phyloP scores from a whole-genome alignment of 257 asterid species.

The Apocynum venetum region DNA sequence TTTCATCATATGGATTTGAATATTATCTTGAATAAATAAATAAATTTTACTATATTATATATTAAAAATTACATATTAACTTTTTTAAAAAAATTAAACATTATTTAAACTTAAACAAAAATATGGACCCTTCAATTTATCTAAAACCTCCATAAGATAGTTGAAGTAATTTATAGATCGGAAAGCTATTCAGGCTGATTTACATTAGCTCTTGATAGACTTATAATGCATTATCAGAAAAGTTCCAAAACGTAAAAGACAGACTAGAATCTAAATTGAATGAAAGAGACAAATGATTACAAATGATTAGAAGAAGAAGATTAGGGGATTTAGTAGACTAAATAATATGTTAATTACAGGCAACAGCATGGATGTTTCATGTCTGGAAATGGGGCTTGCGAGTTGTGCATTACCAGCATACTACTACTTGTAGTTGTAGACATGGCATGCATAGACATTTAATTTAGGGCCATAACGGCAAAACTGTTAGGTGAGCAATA shows the following conservation, averaged over 20 bases:
- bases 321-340: background rate
- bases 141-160: too few species aligned
- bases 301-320: background rate
- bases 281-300: background rate
- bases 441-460: constrained; percentile 28
- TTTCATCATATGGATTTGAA: too few species aligned
- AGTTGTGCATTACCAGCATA: too few species aligned
- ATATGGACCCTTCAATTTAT: too few species aligned
- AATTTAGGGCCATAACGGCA: constrained; percentile 38
- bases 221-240: background rate
- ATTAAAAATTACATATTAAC: too few species aligned
- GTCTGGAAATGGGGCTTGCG: background rate
- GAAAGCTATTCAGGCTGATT: background rate
- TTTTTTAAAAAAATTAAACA: too few species aligned
- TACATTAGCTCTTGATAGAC: background rate
- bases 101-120: too few species aligned
- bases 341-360: background rate
- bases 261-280: background rate
- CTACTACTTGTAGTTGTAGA: background rate
- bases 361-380: background rate
- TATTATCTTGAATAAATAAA: too few species aligned
- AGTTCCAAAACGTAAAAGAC: background rate
- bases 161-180: too few species aligned
- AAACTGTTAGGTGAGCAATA: constrained; percentile 17
- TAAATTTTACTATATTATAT: too few species aligned